Base-by-base conservation (phyloP, 1,284 basidiomycete genomes). In the Termitomyces sp. region DNA sequence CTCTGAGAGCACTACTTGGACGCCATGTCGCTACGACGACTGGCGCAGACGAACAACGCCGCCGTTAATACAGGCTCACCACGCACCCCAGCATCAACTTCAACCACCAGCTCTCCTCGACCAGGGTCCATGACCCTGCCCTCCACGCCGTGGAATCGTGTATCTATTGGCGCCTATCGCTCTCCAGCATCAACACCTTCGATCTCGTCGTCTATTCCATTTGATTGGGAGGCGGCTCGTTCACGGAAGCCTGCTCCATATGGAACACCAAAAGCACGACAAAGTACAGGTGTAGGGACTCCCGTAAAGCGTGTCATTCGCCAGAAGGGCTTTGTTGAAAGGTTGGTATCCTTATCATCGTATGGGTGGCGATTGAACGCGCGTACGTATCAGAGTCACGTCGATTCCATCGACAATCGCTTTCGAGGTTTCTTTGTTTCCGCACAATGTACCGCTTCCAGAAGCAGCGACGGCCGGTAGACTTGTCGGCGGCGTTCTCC, bases 151-250 rank as follows among this genome's bases (percentile, higher is more conserved):
- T 60, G 71, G 54, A 65, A 67, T 62, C 73, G 79, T 46, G 64
- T 71, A n/a, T 74, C 77, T 50, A 65, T 79, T 44, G 71, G 66
- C 42, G 55, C 68, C 21, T 70, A 76, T 61, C 72, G 78, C 56
- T 87, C 76, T 28, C 86, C 76, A 5, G 81, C 76, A 46, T 68
- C 76, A 1, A 81, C 81, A 0, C 81, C 85, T 1, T 90, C 87
- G 1, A 74, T 84, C 39, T 88, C 86, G 11, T 83, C 84, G 0
- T 83, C 84, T 10, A 68, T 76, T 9, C 84, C 87, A 0, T 90
- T 91, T 63, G 88, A 91, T 70, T 91, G 88, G 89, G 84, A 87
- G 38, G 88, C 89, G 0, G 88, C 81, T 8, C 74, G 83, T 18
- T 75, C 79, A 1, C 74, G 77, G 49, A 75, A 76, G 55, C 81